phyloP scores from a whole-genome alignment of 306 rosid species.

The Quercus rubra region DNA sequence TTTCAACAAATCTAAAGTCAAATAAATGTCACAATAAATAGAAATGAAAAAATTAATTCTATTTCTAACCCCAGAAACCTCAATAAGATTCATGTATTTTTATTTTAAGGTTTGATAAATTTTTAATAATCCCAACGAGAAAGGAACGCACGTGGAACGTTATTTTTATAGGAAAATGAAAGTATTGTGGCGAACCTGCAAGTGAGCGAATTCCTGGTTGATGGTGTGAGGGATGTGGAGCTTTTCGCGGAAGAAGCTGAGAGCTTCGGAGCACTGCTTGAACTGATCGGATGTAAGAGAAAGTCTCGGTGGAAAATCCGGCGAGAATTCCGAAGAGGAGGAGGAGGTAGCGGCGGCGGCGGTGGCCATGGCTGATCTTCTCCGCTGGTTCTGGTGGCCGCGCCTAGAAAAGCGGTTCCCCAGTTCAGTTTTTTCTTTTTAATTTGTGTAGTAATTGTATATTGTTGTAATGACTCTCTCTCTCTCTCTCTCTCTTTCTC shows the following conservation, averaged over 20 bases:
- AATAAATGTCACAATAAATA: no score
- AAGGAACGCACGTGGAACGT: no score
- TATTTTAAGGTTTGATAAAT: no score
- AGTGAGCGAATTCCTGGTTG: constrained; percentile 55
- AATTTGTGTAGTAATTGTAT: no score
- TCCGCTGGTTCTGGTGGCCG: constrained; percentile 27
- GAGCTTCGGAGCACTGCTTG: constrained; percentile 59
- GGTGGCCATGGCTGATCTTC: constrained; percentile 28
- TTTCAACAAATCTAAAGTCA: no score
- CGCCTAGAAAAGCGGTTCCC: constrained; percentile 48
- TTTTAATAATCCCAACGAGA: no score
- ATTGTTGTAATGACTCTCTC: no score
- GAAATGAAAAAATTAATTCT: no score
- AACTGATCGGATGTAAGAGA: constrained; percentile 60
- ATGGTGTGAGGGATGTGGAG: constrained; percentile 43
- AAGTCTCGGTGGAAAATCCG: constrained; percentile 49
- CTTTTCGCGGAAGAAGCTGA: constrained; percentile 51
- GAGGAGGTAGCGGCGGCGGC: constrained; percentile 14
- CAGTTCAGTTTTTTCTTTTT: constrained; percentile 19
- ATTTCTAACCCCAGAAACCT: no score
- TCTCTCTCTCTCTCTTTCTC: no score
- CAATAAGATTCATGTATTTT: no score
- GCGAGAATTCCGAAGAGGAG: constrained; percentile 37
- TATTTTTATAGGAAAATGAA: no score
- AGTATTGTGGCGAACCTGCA: constrained; percentile 45